Evolutionary conservation across 192 early-diverging fungal species (phyloP).

Genomic region (Kappamyces sp.): DNA sequence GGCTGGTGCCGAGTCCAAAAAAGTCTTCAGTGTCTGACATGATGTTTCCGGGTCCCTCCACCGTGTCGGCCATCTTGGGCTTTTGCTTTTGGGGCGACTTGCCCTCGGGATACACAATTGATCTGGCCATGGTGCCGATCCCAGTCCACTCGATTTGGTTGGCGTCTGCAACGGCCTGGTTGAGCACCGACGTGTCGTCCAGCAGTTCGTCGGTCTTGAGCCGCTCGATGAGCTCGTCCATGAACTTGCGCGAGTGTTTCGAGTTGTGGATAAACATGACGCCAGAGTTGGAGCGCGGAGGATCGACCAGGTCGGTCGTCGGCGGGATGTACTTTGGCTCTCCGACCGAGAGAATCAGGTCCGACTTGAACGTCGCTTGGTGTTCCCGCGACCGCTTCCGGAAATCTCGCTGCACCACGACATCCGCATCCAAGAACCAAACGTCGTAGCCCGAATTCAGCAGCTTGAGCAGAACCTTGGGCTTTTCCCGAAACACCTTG

Average conservation of each 20-base stretch:
- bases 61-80: not conserved
- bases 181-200: not conserved
- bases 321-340: not conserved
- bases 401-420: too few relatives aligned
- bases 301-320: not conserved
- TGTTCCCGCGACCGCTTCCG: too few relatives aligned
- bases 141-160: conserved; percentile 5
- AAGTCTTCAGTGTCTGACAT: not conserved
- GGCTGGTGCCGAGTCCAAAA: not conserved
- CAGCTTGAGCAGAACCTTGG: conserved; percentile 10
- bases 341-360: conserved; percentile 3
- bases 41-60: not conserved
- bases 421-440: conserved; percentile 16
- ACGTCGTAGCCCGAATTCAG: conserved; percentile 17
- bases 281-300: conserved; percentile 1
- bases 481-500: conserved; percentile 5
- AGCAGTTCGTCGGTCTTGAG: not conserved
- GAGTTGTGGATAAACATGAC: not conserved
- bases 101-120: conserved; percentile 6
- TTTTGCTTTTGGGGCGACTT: not conserved
- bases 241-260: not conserved
- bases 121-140: conserved; percentile 1
- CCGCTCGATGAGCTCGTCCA: not conserved
- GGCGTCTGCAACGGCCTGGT: not conserved
- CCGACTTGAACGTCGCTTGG: not conserved